Evolutionary conservation across 2,329 filamentous ascomycete species (phyloP), one percentile per base, ranked within the genome.

Genomic region (Colletotrichum liaoningense): DNA sequence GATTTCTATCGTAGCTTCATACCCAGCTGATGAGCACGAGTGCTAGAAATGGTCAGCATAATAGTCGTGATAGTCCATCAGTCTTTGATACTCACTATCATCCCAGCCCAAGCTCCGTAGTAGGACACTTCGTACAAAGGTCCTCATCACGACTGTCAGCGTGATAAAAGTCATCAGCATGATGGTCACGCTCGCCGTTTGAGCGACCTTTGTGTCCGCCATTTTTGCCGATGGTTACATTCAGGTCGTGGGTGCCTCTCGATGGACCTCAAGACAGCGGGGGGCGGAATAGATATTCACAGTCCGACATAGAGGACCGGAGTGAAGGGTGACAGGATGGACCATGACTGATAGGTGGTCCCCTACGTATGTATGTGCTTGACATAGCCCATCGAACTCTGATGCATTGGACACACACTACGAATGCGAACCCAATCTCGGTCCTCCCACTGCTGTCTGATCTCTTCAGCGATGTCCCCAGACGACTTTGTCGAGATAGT

Each of bases 1-100:
- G n/a, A 4, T 8, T 5, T 5, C 16, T n/a, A 8, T 22, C 3
- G 5, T 19, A 26, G n/a, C 9, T 46, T 28, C 35, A 26, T 70
- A 75, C 74, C 67, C 72, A 75, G 57, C 74, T 75, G 9, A 59
- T 57, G 26, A 74, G 58, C 26, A 75, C 71, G 35, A 75, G 55
- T 54, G 63, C 74, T 75, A 67, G 28, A 35, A 9, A 14, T 26
- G 14, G 63, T 75, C 33, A 74, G 67, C 59, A 16, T 28, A 24
- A 35, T 9, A 30, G 22, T 24, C 22, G 28, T n/a, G 8, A 24
- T 60, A 6, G 16, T 24, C 7, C 26, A 62, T 42, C 24, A 16
- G 11, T 30, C 55, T 28, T 5, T 7, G n/a, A 5, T 42, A 72
- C 74, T 74, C 22, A 75, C 72, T 64, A 28, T 75, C 74, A 46